Evolutionary conservation across 164 flowering plant species (phyloP).

Genomic region (Vitis vinifera): DNA sequence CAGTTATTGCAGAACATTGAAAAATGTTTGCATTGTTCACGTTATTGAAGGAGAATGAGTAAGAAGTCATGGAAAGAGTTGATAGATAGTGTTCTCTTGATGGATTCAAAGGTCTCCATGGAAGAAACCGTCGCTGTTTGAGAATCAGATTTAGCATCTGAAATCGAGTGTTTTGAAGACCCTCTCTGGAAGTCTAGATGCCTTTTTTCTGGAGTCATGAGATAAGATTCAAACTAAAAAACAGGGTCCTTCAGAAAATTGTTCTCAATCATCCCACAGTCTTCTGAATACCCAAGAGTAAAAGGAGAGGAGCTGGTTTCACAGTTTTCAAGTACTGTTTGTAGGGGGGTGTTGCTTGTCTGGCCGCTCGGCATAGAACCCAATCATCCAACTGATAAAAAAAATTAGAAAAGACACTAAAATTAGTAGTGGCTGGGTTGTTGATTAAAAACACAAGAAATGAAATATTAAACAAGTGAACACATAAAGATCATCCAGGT

Average conservation of each 20-base stretch:
- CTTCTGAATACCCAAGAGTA: constrained; percentile 2
- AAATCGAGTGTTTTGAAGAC: constrained; percentile 9
- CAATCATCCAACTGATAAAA: constrained; percentile 38
- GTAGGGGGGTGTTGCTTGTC: constrained; percentile 13
- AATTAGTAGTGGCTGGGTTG: too few species aligned
- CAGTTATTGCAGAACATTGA: not conserved
- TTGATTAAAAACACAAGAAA: too few species aligned
- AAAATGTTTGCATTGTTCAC: not conserved
- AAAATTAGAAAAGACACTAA: not conserved
- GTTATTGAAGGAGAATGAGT: not conserved
- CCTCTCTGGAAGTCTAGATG: constrained; percentile 9
- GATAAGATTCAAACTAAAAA: constrained; percentile 1
- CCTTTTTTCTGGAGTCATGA: not conserved
- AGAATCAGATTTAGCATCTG: constrained; percentile 8
- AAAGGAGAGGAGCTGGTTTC: constrained; percentile 9
- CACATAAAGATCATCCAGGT: too few species aligned
- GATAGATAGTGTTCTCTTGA: constrained; percentile 24
- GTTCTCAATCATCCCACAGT: constrained; percentile 7
- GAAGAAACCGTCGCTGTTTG: constrained; percentile 13
- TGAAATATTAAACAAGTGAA: too few species aligned
- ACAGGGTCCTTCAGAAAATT: constrained; percentile 5
- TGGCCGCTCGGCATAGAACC: constrained; percentile 41
- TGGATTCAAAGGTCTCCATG: constrained; percentile 16
- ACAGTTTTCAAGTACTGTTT: constrained; percentile 3
- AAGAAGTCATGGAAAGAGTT: constrained; percentile 26